Conservation (phyloP, 2,329 filamentous ascomycete genomes). For the Calycina herbarum region DNA sequence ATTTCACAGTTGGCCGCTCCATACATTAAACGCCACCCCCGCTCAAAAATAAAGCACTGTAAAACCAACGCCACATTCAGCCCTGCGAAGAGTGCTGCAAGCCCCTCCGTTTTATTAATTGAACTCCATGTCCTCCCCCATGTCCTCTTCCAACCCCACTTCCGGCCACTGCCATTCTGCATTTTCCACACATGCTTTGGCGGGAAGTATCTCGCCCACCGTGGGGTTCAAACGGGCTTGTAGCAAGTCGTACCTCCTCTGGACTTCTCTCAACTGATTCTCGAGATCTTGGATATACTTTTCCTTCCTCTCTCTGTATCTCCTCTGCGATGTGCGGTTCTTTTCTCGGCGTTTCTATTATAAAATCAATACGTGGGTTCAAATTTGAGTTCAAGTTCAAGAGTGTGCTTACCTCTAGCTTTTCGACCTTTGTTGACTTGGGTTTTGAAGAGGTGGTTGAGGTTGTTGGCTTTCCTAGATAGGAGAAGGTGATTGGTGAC, state of each 20-base stretch:
- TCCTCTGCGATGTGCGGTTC: constrained; percentile 22
- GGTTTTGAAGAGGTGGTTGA: neutral
- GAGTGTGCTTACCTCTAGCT: constrained; percentile 14
- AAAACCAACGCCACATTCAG: constrained; percentile 5
- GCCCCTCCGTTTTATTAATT: neutral
- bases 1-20: neutral
- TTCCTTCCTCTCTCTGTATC: constrained; percentile 20
- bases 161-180: constrained; percentile 14
- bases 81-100: neutral
- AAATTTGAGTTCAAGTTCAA: neutral
- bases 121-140: neutral
- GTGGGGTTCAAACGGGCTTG: neutral
- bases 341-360: constrained; percentile 19
- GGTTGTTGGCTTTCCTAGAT: neutral
- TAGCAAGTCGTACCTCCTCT: constrained; percentile 8
- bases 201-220: neutral
- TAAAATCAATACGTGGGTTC: neutral
- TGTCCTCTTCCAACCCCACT: neutral
- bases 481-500: constrained; percentile 5
- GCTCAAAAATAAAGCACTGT: neutral
- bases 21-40: constrained; percentile 6
- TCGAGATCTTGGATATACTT: constrained; percentile 22
- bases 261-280: constrained; percentile 14
- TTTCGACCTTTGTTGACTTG: constrained; percentile 12
- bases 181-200: constrained; percentile 8